Base-by-base conservation (phyloP, 306 rosid genomes). In the Neltuma alba region DNA sequence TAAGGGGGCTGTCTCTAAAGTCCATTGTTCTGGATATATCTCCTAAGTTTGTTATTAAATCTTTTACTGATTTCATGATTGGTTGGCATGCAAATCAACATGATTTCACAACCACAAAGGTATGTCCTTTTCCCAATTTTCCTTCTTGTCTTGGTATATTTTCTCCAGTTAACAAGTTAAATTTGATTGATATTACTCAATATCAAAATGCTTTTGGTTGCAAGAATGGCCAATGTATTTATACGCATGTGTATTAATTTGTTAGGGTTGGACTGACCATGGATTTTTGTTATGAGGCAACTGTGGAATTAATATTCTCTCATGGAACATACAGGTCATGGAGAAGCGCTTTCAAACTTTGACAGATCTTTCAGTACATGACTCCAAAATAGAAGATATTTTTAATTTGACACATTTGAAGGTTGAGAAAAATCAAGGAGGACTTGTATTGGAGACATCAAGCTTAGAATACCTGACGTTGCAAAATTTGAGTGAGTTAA, bases 41-140 rank as follows among this genome's bases (percentile, higher is more conserved):
- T 15, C 68, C 68, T 62, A 2, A 16, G 41, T 62, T 31, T 62
- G 2, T 13, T 15, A 33, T 31, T 14, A 62, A 15, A 33, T 62
- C 41, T 62, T 31, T 62, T 31, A 62, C 68, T 62, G 68, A 62
- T 62, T 62, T 62, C 41, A 62, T 62, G 68, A 37, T 31, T 31
- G 9, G 25, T 25, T 10, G 34, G 34, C 64, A 6, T 30, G 23
- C 21, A 6, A 62, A 33, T 28, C 61, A 57, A 23, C 34, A 25
- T 9, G 64, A 25, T 57, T 57, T 34, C 64, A 57, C 64, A 25
- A 25, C 27, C 6, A 10, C 33, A 11, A 27, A 23, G 64, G 64
- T 57, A 57, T 11, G 34, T 12, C 34, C 10, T 27, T 55, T 2
- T 57, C 34, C 7, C 10, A 11, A 9, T 23, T 57, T 3, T 11